phyloP scores from a whole-genome alignment of 345 rosid species.

The Noccaea bulbosa region DNA sequence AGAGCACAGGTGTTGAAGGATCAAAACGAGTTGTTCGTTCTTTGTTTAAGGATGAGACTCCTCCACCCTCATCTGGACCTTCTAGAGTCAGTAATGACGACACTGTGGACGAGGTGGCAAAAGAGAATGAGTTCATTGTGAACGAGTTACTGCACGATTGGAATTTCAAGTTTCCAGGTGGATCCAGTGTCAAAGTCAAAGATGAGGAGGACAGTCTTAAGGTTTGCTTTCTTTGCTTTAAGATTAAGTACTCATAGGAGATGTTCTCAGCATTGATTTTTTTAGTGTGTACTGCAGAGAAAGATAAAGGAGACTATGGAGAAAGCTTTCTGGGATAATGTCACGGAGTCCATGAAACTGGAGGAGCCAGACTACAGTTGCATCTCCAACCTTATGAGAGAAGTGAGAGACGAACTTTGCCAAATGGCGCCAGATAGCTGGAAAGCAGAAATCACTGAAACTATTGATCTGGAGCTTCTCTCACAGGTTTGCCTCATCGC shows the following conservation, averaged over 20 bases:
- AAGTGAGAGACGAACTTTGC: slow-evolving; percentile 85
- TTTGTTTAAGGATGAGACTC: slow-evolving; percentile 63
- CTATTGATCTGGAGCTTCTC: slow-evolving; percentile 78
- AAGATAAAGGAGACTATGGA: slow-evolving; percentile 80
- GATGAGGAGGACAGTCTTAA: slow-evolving; percentile 53
- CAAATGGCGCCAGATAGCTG: slow-evolving; percentile 86
- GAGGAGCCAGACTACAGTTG: slow-evolving; percentile 67
- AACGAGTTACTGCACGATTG: slow-evolving; percentile 74
- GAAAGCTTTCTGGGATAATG: slow-evolving; percentile 87
- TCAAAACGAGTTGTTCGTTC: slow-evolving; percentile 67
- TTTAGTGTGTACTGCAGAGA: slow-evolving; percentile 50
- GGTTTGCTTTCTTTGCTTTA: slow-evolving; percentile 55
- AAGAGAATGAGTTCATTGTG: slow-evolving; percentile 81
- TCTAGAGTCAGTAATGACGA: slow-evolving; percentile 44
- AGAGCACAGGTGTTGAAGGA: slow-evolving; percentile 43
- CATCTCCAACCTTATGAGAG: slow-evolving; percentile 73
- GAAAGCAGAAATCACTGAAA: slow-evolving; percentile 71
- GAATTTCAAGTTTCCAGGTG: slow-evolving; percentile 48
- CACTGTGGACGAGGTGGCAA: slow-evolving; percentile 42
- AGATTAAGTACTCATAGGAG: neutral
- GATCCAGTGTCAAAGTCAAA: slow-evolving; percentile 33
- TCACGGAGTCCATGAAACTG: slow-evolving; percentile 67
- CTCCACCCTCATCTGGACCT: slow-evolving; percentile 42
- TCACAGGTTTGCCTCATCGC: slow-evolving; percentile 58
- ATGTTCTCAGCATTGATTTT: slow-evolving; percentile 20